phyloP scores from a whole-genome alignment of 495 filamentous ascomycete genomes.

The Xylaria grammica region DNA sequence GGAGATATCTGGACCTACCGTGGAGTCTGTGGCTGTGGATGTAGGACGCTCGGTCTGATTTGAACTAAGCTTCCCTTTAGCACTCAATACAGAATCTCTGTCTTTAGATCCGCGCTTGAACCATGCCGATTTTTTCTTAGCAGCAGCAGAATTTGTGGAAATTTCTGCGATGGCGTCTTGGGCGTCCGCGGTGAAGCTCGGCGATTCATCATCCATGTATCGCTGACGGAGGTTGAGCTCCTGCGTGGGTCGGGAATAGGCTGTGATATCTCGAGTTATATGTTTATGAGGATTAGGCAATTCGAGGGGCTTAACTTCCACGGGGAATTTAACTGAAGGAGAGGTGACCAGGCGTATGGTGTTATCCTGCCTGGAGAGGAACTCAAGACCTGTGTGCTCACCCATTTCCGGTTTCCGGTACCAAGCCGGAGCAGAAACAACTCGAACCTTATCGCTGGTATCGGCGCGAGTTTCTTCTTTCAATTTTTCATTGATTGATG shows the following conservation, averaged over 20 bases:
- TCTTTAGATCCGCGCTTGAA: conserved; percentile 63
- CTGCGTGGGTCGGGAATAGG: conserved; percentile 14
- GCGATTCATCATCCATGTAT: conserved; percentile 30
- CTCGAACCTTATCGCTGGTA: conserved; percentile 37
- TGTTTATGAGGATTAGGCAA: conserved; percentile 62
- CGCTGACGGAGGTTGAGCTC: conserved; percentile 26
- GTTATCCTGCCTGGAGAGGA: conserved; percentile 42
- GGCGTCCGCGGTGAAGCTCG: not conserved
- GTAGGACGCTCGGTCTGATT: conserved; percentile 18
- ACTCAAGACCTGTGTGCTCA: conserved; percentile 42
- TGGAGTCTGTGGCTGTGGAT: conserved; percentile 24
- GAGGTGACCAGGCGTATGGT: conserved; percentile 59
- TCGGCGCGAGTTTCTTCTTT: conserved; percentile 36
- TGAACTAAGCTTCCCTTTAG: conserved; percentile 6
- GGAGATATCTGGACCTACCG: not conserved
- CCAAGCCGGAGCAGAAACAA: conserved; percentile 35
- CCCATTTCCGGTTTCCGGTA: conserved; percentile 20
- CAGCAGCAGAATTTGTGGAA: conserved; percentile 5
- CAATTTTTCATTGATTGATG: conserved; percentile 57
- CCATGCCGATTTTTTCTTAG: conserved; percentile 68
- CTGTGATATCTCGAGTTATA: conserved; percentile 28
- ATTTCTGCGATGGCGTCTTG: conserved; percentile 8
- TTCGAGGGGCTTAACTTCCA: conserved; percentile 11
- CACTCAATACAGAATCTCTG: conserved; percentile 32
- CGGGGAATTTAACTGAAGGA: conserved; percentile 29